Conservation (phyloP, 108 stramenopile species). For the Parietichytrium sp. region DNA sequence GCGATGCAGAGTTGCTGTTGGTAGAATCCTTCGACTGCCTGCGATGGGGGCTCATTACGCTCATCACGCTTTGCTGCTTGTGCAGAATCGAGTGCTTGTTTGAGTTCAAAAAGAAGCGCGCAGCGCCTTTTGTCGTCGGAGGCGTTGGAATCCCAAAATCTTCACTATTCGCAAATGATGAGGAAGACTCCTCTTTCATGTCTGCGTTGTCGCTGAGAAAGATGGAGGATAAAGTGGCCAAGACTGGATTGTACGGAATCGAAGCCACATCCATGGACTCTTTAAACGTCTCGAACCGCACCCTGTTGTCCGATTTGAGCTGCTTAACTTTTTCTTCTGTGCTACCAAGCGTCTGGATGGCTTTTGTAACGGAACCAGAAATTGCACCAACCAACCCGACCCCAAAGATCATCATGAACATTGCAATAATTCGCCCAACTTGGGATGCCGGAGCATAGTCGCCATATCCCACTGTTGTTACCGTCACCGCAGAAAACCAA, state of each 20-base stretch:
- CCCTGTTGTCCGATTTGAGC: slow-evolving; percentile 18
- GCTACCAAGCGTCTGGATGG: neutral
- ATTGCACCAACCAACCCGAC: slow-evolving; percentile 23
- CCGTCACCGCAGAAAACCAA: slow-evolving; percentile 26
- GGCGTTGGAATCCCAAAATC: too few relatives aligned
- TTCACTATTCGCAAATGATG: too few relatives aligned
- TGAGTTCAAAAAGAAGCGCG: neutral
- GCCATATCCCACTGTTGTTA: slow-evolving; percentile 29
- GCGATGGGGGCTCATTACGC: too few relatives aligned
- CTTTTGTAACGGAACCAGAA: slow-evolving; percentile 19
- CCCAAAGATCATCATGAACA: slow-evolving; percentile 35
- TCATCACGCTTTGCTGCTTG: too few relatives aligned
- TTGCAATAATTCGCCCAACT: neutral
- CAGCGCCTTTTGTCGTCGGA: neutral
- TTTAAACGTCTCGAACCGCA: slow-evolving; percentile 21
- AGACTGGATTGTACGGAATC: slow-evolving; percentile 12
- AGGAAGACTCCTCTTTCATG: too few relatives aligned
- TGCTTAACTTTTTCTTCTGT: slow-evolving; percentile 39
- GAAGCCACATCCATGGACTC: neutral
- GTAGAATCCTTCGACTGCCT: neutral
- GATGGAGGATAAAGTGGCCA: neutral
- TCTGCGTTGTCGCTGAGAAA: neutral
- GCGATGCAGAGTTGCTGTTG: neutral
- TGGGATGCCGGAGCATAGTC: slow-evolving; percentile 3
- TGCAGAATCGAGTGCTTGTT: neutral